phyloP scores from a whole-genome alignment of 768 basidiomycete species.

The Leccinum truebloodii region DNA sequence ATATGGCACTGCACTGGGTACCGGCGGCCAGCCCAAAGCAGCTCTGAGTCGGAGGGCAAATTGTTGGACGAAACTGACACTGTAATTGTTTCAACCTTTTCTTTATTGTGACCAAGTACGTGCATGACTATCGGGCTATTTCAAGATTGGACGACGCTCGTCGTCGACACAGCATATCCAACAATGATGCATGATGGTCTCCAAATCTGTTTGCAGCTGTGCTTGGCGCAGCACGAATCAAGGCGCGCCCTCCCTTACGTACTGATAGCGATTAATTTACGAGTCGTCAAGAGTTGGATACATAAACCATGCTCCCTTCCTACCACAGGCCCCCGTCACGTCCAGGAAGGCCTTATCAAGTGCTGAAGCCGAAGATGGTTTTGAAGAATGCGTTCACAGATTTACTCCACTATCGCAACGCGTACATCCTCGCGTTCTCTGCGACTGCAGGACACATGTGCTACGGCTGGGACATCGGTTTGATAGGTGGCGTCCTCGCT shows the following conservation, averaged over 20 bases:
- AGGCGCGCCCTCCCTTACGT: not conserved
- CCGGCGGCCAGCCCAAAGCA: not conserved
- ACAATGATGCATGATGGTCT: not conserved
- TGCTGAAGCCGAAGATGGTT: slow-evolving; percentile 15
- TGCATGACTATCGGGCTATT: not conserved
- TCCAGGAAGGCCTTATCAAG: not conserved
- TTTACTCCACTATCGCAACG: slow-evolving; percentile 34
- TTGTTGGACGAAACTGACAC: not conserved
- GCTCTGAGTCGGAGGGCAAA: not conserved
- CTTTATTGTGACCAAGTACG: too few species aligned
- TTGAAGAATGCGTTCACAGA: slow-evolving; percentile 24
- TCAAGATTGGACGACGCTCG: not conserved
- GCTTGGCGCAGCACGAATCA: not conserved
- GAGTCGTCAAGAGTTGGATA: not conserved
- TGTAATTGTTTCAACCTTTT: not conserved
- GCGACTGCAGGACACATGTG: slow-evolving; percentile 37
- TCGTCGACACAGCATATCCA: not conserved
- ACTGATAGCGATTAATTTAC: not conserved
- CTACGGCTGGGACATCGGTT: slow-evolving; percentile 40
- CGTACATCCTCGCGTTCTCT: slow-evolving; percentile 36
- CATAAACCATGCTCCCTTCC: not conserved
- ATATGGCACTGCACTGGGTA: not conserved
- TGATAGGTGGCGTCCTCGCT: slow-evolving; percentile 38
- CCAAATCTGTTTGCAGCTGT: not conserved
- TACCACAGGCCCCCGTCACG: too few species aligned